These are phyloP conservation scores for Candida smagusa DNA, from an alignment of 1,139 yeast genomes.

Conservation along the genomic window DNA sequence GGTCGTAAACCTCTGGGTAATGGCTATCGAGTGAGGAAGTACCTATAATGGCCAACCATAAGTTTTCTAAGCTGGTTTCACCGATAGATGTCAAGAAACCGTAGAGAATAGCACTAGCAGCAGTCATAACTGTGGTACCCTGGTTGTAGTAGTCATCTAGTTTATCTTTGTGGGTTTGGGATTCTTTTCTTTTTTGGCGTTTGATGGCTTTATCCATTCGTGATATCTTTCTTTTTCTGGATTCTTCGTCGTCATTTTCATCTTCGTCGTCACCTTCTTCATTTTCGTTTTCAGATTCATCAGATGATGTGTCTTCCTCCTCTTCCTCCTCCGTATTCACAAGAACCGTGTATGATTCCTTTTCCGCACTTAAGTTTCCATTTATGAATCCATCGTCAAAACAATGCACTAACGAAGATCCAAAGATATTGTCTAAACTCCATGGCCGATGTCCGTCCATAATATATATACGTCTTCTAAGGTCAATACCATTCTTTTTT, in stretches of 20 bases:
- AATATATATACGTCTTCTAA: slow-evolving; percentile 61
- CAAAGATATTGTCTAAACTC: slow-evolving; percentile 91
- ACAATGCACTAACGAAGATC: slow-evolving; percentile 75
- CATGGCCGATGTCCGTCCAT: slow-evolving; percentile 95
- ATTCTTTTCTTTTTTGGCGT: slow-evolving; percentile 15
- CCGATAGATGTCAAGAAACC: slow-evolving; percentile 75
- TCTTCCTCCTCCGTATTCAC: slow-evolving; percentile 29
- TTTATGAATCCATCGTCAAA: slow-evolving; percentile 83
- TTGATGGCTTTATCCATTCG: slow-evolving; percentile 17
- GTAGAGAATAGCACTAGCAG: slow-evolving; percentile 77
- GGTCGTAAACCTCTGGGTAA: slow-evolving; percentile 74
- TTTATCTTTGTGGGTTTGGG: slow-evolving; percentile 53
- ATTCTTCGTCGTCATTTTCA: slow-evolving; percentile 24
- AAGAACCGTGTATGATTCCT: slow-evolving; percentile 48
- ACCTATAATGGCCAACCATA: slow-evolving; percentile 91
- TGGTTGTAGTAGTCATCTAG: slow-evolving; percentile 74
- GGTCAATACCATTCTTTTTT: slow-evolving; percentile 11
- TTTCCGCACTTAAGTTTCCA: slow-evolving; percentile 49
- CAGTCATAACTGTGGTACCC: slow-evolving; percentile 75
- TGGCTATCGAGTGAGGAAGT: slow-evolving; percentile 75
- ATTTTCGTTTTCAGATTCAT: slow-evolving; percentile 30
- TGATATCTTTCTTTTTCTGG: slow-evolving; percentile 22
- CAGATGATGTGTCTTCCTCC: slow-evolving; percentile 20
- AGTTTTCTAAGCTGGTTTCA: slow-evolving; percentile 50
- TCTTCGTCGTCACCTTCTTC: slow-evolving; percentile 24